Evolutionary conservation across 1,139 yeast species (phyloP).

Genomic region (Diutina sp.): DNA sequence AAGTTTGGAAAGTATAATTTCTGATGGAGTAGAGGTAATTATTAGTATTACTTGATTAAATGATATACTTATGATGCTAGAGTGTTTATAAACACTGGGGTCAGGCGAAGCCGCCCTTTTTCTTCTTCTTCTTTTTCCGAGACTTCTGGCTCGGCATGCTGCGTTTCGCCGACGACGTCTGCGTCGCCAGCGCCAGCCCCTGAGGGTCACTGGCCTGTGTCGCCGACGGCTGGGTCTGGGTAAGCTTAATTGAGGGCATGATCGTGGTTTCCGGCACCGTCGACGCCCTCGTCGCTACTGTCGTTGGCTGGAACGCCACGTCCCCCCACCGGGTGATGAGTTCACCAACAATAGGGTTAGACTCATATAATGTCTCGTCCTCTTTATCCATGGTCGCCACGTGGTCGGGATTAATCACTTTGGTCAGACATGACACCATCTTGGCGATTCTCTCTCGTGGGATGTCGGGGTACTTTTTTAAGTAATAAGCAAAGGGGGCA

Average conservation of each 20-base stretch:
- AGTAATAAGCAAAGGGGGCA: background rate
- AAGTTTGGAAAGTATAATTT: too few relatives aligned
- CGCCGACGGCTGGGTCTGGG: background rate
- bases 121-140: background rate
- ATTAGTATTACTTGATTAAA: too few relatives aligned
- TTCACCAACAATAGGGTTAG: background rate
- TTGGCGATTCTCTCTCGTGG: background rate
- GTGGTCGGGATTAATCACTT: background rate
- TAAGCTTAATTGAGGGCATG: background rate
- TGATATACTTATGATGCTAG: too few relatives aligned
- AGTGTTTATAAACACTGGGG: background rate
- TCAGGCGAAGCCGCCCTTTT: conserved; percentile 1
- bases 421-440: background rate
- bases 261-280: background rate
- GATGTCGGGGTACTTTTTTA: background rate
- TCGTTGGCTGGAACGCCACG: background rate
- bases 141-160: background rate
- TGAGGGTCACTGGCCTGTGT: background rate
- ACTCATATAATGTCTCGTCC: background rate
- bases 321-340: background rate
- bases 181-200: background rate
- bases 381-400: background rate
- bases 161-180: background rate
- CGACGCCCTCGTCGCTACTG: too few relatives aligned
- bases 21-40: too few relatives aligned